These are phyloP conservation scores for Trichoderma gamsii DNA, from an alignment of 495 filamentous ascomycete species.

Conservation along the genomic window DNA sequence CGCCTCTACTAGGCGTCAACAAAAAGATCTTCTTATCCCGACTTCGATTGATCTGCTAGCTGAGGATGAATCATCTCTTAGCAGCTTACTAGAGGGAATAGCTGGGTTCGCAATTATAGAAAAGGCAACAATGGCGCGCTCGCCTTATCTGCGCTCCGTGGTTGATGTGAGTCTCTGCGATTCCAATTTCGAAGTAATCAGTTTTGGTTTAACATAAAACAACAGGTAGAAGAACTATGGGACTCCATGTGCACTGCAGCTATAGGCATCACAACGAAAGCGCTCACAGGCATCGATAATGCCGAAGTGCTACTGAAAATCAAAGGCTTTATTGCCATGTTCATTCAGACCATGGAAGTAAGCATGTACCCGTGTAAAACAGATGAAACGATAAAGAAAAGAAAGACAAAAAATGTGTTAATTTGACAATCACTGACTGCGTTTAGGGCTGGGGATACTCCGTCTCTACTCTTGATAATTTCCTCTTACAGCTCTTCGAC, in stretches of 20 bases:
- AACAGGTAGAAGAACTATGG: constrained; percentile 79
- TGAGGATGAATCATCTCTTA: constrained; percentile 68
- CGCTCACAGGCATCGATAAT: constrained; percentile 69
- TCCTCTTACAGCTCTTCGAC: constrained; percentile 79
- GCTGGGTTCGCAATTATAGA: constrained; percentile 97
- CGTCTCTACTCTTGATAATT: constrained; percentile 69
- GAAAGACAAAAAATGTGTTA: constrained; percentile 17
- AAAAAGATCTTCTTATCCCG: constrained; percentile 86
- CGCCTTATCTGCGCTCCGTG: constrained; percentile 70
- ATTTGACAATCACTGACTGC: constrained; percentile 18
- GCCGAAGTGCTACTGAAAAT: constrained; percentile 83
- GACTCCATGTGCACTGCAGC: constrained; percentile 93
- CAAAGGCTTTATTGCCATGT: constrained; percentile 84
- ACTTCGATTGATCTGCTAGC: constrained; percentile 64
- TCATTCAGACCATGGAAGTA: constrained; percentile 96
- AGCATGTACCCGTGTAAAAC: constrained; percentile 20
- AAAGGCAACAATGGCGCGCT: constrained; percentile 82
- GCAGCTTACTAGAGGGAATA: constrained; percentile 84
- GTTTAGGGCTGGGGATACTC: constrained; percentile 79
- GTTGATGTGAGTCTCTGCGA: constrained; percentile 60
- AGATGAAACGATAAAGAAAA: too few relatives aligned
- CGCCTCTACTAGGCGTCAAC: constrained; percentile 76
- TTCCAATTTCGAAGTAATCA: not conserved
- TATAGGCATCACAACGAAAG: constrained; percentile 69
- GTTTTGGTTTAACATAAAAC: not conserved